phyloP scores from a whole-genome alignment of 805 yeast species.

The Suhomyces vadensis region DNA sequence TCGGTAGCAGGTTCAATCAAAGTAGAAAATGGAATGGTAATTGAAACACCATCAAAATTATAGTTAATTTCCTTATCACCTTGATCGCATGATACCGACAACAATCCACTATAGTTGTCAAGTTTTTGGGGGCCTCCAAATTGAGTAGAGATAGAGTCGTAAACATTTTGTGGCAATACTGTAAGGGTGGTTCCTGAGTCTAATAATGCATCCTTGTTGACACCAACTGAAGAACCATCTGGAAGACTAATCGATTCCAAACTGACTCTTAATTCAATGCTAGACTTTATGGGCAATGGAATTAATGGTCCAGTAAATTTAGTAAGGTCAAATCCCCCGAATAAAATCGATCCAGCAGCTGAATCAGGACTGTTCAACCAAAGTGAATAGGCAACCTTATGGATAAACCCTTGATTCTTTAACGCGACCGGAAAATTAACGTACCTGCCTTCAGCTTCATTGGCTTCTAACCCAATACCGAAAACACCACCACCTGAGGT shows the following conservation, averaged over 20 bases:
- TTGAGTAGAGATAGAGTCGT: not conserved
- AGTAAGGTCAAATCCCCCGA: conserved; percentile 71
- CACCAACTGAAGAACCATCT: not conserved
- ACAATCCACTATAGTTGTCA: too few relatives aligned
- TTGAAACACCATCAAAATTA: too few relatives aligned
- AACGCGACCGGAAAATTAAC: conserved; percentile 66
- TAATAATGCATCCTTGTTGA: not conserved
- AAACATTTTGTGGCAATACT: not conserved
- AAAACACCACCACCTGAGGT: too few relatives aligned
- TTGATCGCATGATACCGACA: too few relatives aligned
- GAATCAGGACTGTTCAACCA: conserved; percentile 50
- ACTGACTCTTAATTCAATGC: not conserved
- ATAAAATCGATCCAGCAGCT: conserved; percentile 53
- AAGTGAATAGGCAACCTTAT: conserved; percentile 59
- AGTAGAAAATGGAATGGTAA: conserved; percentile 48
- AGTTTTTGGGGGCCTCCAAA: too few relatives aligned
- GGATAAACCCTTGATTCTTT: conserved; percentile 56
- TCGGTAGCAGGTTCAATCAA: conserved; percentile 20
- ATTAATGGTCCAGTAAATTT: conserved; percentile 50
- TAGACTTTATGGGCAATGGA: too few relatives aligned
- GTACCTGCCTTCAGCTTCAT: conserved; percentile 31
- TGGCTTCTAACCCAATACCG: not conserved
- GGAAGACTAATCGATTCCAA: not conserved
- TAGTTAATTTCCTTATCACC: too few relatives aligned
- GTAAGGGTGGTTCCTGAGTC: not conserved